These are phyloP conservation scores for Hermanozyma aechmeae DNA, from an alignment of 805 yeast species.

Conservation along the genomic window DNA sequence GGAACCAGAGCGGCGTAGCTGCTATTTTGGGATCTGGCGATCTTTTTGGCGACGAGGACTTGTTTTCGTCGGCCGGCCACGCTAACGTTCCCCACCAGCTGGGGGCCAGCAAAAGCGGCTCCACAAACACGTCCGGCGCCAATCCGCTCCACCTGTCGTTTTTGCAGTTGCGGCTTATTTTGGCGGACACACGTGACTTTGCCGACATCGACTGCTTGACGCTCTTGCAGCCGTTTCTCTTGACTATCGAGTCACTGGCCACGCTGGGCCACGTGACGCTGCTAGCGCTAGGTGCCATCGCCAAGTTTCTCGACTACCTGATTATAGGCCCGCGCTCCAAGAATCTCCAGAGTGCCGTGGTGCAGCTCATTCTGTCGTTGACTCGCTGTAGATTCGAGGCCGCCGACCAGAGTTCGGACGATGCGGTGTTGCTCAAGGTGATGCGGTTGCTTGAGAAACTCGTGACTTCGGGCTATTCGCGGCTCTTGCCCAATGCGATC, in stretches of 20 bases:
- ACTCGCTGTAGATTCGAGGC: constrained; percentile 96
- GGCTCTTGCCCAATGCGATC: constrained; percentile 66
- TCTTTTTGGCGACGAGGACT: constrained; percentile 40
- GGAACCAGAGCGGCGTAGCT: constrained; percentile 75
- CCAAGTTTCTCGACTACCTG: constrained; percentile 62
- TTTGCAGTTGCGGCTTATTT: constrained; percentile 63
- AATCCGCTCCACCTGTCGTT: constrained; percentile 48
- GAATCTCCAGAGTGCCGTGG: constrained; percentile 48
- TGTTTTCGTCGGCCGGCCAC: neutral
- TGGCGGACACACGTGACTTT: constrained; percentile 30
- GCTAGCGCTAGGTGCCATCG: constrained; percentile 65
- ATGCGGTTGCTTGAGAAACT: constrained; percentile 62
- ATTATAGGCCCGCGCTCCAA: constrained; percentile 49
- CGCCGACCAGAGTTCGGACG: constrained; percentile 86
- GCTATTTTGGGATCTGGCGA: constrained; percentile 67
- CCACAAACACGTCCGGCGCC: too few relatives aligned
- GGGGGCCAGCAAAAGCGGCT: neutral
- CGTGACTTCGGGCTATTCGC: constrained; percentile 55
- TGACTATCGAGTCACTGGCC: constrained; percentile 73
- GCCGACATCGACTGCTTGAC: constrained; percentile 60
- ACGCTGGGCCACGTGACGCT: constrained; percentile 84
- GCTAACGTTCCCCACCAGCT: neutral
- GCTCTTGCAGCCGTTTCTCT: constrained; percentile 75
- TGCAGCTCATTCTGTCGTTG: constrained; percentile 62
- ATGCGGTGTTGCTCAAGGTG: constrained; percentile 79